Evolutionary conservation across 176 grass and related monocot species (phyloP).

Genomic region (Hsuehochloa calcarea): DNA sequence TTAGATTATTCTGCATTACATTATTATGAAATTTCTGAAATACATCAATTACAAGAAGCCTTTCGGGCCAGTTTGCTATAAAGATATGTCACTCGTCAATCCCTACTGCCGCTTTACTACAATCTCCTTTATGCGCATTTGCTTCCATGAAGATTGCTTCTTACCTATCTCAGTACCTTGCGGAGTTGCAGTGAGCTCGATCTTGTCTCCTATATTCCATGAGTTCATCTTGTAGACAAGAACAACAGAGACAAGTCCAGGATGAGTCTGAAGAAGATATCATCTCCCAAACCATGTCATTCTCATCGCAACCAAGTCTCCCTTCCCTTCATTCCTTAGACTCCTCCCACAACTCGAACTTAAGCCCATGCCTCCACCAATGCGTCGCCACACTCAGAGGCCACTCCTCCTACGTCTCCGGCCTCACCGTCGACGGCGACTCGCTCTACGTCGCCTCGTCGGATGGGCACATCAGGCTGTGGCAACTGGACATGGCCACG

Average conservation of each 20-base stretch:
- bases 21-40: slow-evolving; percentile 25
- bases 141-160: slow-evolving; percentile 22
- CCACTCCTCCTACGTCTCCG: slow-evolving; percentile 65
- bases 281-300: slow-evolving; percentile 20
- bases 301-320: slow-evolving; percentile 23
- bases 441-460: slow-evolving; percentile 49
- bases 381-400: slow-evolving; percentile 55
- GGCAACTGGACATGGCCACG: slow-evolving; percentile 20
- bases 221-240: neutral
- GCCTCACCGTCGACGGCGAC: slow-evolving; percentile 33
- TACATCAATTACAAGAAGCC: neutral
- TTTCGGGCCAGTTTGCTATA: slow-evolving; percentile 23
- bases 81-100: slow-evolving; percentile 5
- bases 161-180: neutral
- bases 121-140: neutral
- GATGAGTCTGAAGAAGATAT: neutral
- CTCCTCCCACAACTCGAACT: neutral
- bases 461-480: slow-evolving; percentile 55
- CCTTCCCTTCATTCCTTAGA: slow-evolving; percentile 18
- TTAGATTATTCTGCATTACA: neutral
- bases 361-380: slow-evolving; percentile 5
- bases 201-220: slow-evolving; percentile 13
- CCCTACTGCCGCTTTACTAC: slow-evolving; percentile 24
- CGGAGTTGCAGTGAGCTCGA: neutral
- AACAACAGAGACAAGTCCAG: neutral